Base-by-base conservation (phyloP, 1,284 basidiomycete species). In the Jaminaea rosea region DNA sequence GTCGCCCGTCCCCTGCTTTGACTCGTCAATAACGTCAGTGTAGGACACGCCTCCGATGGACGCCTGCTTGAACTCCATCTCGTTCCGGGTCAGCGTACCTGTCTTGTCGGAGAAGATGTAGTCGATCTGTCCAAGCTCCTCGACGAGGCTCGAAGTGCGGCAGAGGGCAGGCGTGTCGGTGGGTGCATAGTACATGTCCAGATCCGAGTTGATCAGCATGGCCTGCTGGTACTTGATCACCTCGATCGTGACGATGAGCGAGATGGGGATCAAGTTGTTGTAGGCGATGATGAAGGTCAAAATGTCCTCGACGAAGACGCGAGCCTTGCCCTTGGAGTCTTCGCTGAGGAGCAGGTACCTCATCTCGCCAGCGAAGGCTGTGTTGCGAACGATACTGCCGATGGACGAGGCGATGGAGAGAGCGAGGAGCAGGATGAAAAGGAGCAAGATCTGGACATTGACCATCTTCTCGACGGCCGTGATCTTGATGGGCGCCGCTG, bases 81-180 rank as follows among this genome's bases (percentile, higher is more conserved):
- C 73, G 76, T 98, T 98, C 54, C 89, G 82, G 3, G 93, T 98
- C 29, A 98, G 79, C 0, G 94, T 98, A 3, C 93, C 93, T 0
- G 93, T 98, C 79, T 98, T 98, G 79, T 98, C 94, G 49, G 87
- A 91, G 76, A 99, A 98, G 26, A 98, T 89, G 74, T 93, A 98
- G 76, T 94, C 90, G 61, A 99, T 97, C 75, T 97, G 93, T 0
- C 94, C 94, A 10, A 99, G 84, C 73, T 98, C 94, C 75, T 98
- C 94, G 8, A 98, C 94, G 24, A 99, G 82, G 3, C 89, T 92
- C 1, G 91, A 96, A 0, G 94, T 98, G 19, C 93, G 84, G 73
- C 94, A 98, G 8, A 96, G 80, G 0, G 94, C 94, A 0, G 94
- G 90, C 0, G 93, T 98, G 73, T 98, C 92, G 3, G 92, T 94